These are phyloP conservation scores for Nyctanthes arbortristis DNA, from an alignment of 257 asterid genomes.

Conservation along the genomic window DNA sequence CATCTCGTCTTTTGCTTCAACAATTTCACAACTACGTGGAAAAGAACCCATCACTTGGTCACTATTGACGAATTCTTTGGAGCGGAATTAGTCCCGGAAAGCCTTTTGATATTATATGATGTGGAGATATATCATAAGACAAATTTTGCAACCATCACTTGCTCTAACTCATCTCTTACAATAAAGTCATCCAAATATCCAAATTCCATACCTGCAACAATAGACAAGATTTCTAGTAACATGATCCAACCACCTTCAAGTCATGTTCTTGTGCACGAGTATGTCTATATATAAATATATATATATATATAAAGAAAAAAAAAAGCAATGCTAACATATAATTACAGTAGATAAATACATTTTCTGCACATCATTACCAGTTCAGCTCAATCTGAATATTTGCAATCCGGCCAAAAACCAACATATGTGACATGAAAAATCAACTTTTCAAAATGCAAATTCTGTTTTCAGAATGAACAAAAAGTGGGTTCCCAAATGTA, in stretches of 20 bases:
- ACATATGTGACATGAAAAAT: background rate
- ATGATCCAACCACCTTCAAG: background rate
- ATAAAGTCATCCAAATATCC: conserved; percentile 22
- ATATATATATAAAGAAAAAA: too few species aligned
- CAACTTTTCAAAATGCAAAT: background rate
- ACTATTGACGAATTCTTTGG: conserved; percentile 12
- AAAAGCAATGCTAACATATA: background rate
- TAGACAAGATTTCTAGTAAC: conserved; percentile 10
- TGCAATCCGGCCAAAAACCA: background rate
- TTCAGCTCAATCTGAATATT: background rate
- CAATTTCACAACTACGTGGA: conserved; percentile 62
- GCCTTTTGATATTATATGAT: conserved; percentile 11
- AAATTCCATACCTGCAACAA: conserved; percentile 23
- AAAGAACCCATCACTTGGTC: conserved; percentile 56
- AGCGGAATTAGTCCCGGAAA: conserved; percentile 20
- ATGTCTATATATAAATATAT: too few species aligned
- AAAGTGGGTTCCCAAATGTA: background rate
- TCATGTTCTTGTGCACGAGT: conserved; percentile 1
- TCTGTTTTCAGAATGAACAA: background rate
- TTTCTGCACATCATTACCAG: background rate
- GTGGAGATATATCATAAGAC: conserved; percentile 2
- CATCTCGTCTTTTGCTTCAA: conserved; percentile 58
- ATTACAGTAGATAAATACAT: background rate
- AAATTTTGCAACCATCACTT: conserved; percentile 16
- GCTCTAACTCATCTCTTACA: conserved; percentile 16